Conservation (phyloP, 2,329 filamentous ascomycete genomes). For the Ustilaginoidea virens region DNA sequence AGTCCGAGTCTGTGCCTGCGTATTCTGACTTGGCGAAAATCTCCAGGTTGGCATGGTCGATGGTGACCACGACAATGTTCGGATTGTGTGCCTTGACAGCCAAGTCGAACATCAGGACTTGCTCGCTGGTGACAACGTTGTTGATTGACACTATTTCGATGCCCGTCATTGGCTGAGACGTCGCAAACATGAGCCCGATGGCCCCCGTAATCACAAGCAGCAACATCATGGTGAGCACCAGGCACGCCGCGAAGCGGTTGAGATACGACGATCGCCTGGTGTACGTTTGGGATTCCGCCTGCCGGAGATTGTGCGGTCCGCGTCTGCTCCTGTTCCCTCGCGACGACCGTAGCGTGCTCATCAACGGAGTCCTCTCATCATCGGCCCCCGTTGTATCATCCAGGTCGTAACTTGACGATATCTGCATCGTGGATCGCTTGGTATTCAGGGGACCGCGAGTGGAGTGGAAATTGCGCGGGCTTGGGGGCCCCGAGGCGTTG, state of each 20-base stretch:
- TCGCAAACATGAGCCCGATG: slow-evolving; percentile 79
- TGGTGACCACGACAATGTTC: slow-evolving; percentile 76
- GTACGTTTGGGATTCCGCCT: slow-evolving; percentile 60
- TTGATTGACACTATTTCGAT: slow-evolving; percentile 68
- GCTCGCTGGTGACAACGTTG: slow-evolving; percentile 84
- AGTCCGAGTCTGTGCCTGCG: slow-evolving; percentile 53
- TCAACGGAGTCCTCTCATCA: slow-evolving; percentile 75
- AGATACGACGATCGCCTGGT: slow-evolving; percentile 47
- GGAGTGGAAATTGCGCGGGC: slow-evolving; percentile 41
- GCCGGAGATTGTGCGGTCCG: slow-evolving; percentile 40
- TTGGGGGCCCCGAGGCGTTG: slow-evolving; percentile 53
- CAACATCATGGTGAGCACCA: slow-evolving; percentile 70
- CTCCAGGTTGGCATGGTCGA: slow-evolving; percentile 77
- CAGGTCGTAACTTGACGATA: slow-evolving; percentile 56
- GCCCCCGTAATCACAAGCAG: slow-evolving; percentile 71
- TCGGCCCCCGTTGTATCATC: slow-evolving; percentile 68
- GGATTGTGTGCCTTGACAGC: slow-evolving; percentile 81
- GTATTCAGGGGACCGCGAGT: slow-evolving; percentile 17
- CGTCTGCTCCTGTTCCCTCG: slow-evolving; percentile 43
- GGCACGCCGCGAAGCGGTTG: slow-evolving; percentile 68
- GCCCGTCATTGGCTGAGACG: slow-evolving; percentile 70
- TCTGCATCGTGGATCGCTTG: slow-evolving; percentile 40
- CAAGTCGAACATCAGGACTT: slow-evolving; percentile 89
- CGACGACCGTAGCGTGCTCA: slow-evolving; percentile 42
- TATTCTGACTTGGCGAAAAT: slow-evolving; percentile 91